Percentiles rank a stretch among this genome's conserved stretches.
These are phyloP conservation scores for Teunomyces panamensis DNA, from an alignment of 805 yeast genomes.

Conservation along the genomic window DNA sequence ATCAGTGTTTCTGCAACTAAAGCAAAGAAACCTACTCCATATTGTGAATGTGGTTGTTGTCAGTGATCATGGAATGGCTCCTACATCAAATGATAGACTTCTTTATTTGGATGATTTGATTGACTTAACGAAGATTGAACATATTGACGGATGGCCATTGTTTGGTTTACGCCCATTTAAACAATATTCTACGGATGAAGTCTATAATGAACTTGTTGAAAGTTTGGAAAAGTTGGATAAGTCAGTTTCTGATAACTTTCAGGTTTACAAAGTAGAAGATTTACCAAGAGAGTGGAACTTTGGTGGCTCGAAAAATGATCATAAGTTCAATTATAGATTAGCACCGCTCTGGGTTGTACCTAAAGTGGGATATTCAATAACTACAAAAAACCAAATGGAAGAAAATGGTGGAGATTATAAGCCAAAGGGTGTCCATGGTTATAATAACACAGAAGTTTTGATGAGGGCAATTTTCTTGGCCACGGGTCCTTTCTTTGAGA, in stretches of 20 bases:
- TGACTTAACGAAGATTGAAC: constrained; percentile 51
- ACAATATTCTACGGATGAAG: constrained; percentile 37
- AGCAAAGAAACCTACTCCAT: constrained; percentile 53
- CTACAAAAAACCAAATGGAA: constrained; percentile 58
- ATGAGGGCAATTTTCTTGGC: constrained; percentile 85
- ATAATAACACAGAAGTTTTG: constrained; percentile 67
- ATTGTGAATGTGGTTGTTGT: constrained; percentile 74
- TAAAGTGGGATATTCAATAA: constrained; percentile 71
- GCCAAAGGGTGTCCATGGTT: constrained; percentile 86
- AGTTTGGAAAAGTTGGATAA: constrained; percentile 24
- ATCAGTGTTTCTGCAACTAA: constrained; percentile 45
- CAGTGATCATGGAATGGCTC: constrained; percentile 94
- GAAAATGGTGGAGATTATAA: constrained; percentile 46
- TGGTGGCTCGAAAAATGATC: constrained; percentile 37
- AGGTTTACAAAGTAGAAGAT: constrained; percentile 53
- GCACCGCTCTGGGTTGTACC: constrained; percentile 90
- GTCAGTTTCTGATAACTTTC: constrained; percentile 28
- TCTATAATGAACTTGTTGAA: constrained; percentile 42
- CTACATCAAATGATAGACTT: constrained; percentile 68
- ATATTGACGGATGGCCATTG: constrained; percentile 83
- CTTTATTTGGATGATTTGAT: constrained; percentile 72
- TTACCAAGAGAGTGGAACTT: constrained; percentile 54
- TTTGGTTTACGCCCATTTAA: constrained; percentile 65
- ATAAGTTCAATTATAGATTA: constrained; percentile 53
- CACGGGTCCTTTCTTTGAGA: constrained; percentile 71